A percentile compares a stretch with the other conserved stretches of the same genome.
Evolutionary conservation across 2,329 filamentous ascomycete genomes (phyloP).

Genomic region (Pseudogymnoascus sp.): DNA sequence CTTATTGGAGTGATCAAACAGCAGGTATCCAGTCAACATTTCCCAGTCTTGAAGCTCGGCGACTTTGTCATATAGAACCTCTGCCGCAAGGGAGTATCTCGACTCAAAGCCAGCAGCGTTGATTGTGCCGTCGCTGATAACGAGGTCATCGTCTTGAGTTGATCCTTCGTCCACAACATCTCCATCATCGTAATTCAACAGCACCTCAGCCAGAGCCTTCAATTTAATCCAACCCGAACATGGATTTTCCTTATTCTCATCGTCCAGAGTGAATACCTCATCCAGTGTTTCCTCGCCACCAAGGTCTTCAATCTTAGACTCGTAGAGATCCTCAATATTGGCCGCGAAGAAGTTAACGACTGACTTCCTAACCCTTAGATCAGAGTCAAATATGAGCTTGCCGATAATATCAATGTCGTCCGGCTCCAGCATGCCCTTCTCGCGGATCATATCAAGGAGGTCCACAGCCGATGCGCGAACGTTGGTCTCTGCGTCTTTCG

Average conservation of each 20-base stretch:
- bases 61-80: conserved; percentile 76
- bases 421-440: conserved; percentile 80
- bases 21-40: conserved; percentile 75
- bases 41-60: conserved; percentile 81
- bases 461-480: conserved; percentile 76
- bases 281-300: conserved; percentile 70
- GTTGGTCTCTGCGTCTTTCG: conserved; percentile 68
- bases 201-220: conserved; percentile 79
- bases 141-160: conserved; percentile 41
- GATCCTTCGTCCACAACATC: conserved; percentile 45
- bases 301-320: conserved; percentile 72
- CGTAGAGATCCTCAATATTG: conserved; percentile 74
- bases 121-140: conserved; percentile 35
- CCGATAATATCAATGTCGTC: conserved; percentile 85
- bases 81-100: conserved; percentile 75
- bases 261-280: conserved; percentile 61
- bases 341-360: conserved; percentile 86
- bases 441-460: conserved; percentile 72
- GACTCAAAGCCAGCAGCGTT: conserved; percentile 64
- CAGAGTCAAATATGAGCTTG: conserved; percentile 80
- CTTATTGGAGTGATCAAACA: conserved; percentile 77
- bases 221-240: conserved; percentile 81
- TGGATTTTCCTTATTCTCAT: conserved; percentile 68
- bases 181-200: conserved; percentile 72
- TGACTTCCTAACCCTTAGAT: conserved; percentile 75